Base-by-base conservation (phyloP, 2,329 filamentous ascomycete species). In the Emmonsia crescens region DNA sequence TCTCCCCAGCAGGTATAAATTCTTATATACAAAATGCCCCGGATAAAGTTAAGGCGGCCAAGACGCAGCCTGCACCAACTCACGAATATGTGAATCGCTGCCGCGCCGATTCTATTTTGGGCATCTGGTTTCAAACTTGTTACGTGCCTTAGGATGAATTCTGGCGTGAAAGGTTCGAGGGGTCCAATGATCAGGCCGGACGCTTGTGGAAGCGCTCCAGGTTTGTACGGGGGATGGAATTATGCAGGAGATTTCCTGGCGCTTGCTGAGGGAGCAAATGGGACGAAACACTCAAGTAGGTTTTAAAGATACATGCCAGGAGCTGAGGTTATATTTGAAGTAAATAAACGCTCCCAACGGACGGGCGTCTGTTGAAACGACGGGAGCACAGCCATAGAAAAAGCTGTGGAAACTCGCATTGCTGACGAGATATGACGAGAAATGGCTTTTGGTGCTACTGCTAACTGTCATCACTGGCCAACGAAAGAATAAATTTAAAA, bases 231-330 rank as follows among this genome's bases (percentile, higher is more conserved):
- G 38, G 29, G 52, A 31, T 55, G 36, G 16, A 42, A 42, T 42
- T 54, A 54, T 55, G 51, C 38, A 42, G 40, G 36, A 19, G 51
- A 24, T 16, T 33, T 42, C 59, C 46, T 40, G 59, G 59, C 49
- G 59, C 59, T 56, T 61, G 59, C 49, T 61, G 59, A 61, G 24
- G 33, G 59, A 48, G 40, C 57, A 44, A 59, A 49, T 59, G 44
- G 42, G 57, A 38, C 9, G 16, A 46, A 21, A 31, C 9, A 38
- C 31, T 57, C 16, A 44, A 29, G 38, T 42, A 29, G 5, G 5
- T 57, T 57, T 38, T n/a, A 44, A 29, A 38, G 40, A 57, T 38
- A 44, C 44, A 48, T 27, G 38, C 38, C 14, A 31, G 55, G 55
- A 19, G 16, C 9, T 42, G 55, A 29, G 40, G 14, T 24, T 38